A percentile compares a stretch with the other conserved stretches of the same genome.
Evolutionary conservation across 1,139 yeast species (phyloP).

Genomic region (Saccharomyces uvarum): DNA sequence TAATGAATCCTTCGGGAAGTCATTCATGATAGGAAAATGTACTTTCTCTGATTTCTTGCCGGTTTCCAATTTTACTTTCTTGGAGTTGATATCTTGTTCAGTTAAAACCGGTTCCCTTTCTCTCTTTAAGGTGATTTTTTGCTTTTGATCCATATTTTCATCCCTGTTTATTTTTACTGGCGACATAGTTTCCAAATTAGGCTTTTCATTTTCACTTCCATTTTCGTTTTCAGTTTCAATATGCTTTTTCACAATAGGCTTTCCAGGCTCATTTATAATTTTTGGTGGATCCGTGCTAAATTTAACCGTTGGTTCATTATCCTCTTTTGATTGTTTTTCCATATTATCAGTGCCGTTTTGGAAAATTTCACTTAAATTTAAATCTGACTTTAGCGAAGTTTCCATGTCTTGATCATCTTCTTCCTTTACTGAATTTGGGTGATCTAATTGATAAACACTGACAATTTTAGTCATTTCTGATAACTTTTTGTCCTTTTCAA

Average conservation of each 20-base stretch:
- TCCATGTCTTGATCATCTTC: constrained; percentile 27
- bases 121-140: not conserved
- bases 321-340: constrained; percentile 3
- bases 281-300: constrained; percentile 23
- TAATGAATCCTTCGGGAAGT: constrained; percentile 10
- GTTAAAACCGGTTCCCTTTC: not conserved
- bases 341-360: constrained; percentile 2
- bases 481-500: constrained; percentile 14
- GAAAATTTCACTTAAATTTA: constrained; percentile 23
- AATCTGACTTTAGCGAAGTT: constrained; percentile 23
- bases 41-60: not conserved
- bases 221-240: not conserved
- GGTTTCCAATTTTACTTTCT: constrained; percentile 2
- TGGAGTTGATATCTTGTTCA: not conserved
- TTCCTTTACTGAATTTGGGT: constrained; percentile 4
- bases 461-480: constrained; percentile 37
- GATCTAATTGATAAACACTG: constrained; percentile 30
- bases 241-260: not conserved
- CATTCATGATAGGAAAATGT: constrained; percentile 3
- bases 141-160: not conserved
- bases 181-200: not conserved
- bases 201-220: not conserved
- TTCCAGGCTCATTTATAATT: constrained; percentile 9
- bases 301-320: constrained; percentile 21
- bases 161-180: not conserved